These are phyloP conservation scores for Jatropha podagrica DNA, from an alignment of 441 rosid genomes.

Conservation along the genomic window DNA sequence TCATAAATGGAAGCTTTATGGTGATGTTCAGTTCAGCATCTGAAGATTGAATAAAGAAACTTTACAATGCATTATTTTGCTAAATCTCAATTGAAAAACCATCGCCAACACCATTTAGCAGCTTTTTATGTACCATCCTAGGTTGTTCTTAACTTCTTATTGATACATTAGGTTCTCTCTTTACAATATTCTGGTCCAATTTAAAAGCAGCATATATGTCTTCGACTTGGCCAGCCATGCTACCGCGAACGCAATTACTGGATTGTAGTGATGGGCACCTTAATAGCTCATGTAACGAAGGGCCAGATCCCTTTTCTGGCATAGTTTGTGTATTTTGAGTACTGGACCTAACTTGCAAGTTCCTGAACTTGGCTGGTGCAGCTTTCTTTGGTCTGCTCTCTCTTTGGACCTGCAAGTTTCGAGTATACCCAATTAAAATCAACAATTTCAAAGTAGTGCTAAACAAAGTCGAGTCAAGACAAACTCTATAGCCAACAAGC, in stretches of 20 bases:
- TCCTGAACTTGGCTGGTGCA: conserved; percentile 54
- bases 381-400: conserved; percentile 51
- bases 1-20: not conserved
- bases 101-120: not conserved
- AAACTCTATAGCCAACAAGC: not conserved
- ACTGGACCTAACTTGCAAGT: conserved; percentile 50
- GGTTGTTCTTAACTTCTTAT: conserved; percentile 18
- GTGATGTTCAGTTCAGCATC: not conserved
- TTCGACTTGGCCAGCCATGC: conserved; percentile 45
- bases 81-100: not conserved
- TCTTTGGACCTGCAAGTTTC: conserved; percentile 43
- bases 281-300: conserved; percentile 67
- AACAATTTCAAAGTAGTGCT: not conserved
- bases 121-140: conserved; percentile 6
- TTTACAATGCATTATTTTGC: not conserved
- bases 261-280: conserved; percentile 56
- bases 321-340: conserved; percentile 35
- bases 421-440: not conserved
- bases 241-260: conserved; percentile 30
- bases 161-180: conserved; percentile 32
- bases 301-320: conserved; percentile 40
- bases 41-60: not conserved
- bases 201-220: conserved; percentile 83
- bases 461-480: not conserved
- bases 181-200: conserved; percentile 47